These are phyloP conservation scores for Rhodotorula glutinis DNA, from an alignment of 1,284 basidiomycete genomes.

Conservation along the genomic window DNA sequence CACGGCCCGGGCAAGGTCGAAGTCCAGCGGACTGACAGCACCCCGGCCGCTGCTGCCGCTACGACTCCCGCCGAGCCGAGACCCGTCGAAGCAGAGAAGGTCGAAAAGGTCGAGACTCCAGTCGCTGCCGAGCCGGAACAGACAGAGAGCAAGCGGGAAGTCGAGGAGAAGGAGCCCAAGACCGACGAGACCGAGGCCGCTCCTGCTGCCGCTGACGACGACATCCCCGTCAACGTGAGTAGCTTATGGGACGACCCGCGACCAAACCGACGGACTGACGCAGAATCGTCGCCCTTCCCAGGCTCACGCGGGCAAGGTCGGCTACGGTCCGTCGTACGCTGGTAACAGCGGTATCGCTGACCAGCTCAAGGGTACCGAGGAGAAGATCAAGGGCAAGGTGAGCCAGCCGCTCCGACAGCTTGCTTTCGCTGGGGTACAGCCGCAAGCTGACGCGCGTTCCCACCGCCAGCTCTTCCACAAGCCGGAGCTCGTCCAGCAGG, in stretches of 20 bases:
- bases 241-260: too few relatives aligned
- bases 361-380: constrained; percentile 20
- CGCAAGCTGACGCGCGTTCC: not conserved
- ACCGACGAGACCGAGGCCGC: not conserved
- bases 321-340: constrained; percentile 21
- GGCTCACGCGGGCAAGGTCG: constrained; percentile 14
- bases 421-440: too few relatives aligned
- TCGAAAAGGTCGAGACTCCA: too few relatives aligned
- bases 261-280: too few relatives aligned
- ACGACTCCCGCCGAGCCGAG: too few relatives aligned
- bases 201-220: not conserved
- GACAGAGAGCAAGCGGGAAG: not conserved
- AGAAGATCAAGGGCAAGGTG: constrained; percentile 31
- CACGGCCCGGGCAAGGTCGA: too few relatives aligned
- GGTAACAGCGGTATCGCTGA: constrained; percentile 15
- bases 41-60: not conserved
- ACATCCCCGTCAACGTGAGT: not conserved
- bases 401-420: not conserved
- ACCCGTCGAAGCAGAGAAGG: too few relatives aligned
- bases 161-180: not conserved
- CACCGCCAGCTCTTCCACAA: constrained; percentile 21
- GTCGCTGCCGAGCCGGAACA: not conserved
- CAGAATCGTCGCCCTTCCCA: not conserved
- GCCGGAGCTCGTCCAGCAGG: constrained; percentile 24
- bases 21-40: not conserved